A percentile compares a stretch with the other conserved stretches of the same genome.
Conservation (phyloP, 148 eudicot species). For the Salicornia ramosissima region DNA sequence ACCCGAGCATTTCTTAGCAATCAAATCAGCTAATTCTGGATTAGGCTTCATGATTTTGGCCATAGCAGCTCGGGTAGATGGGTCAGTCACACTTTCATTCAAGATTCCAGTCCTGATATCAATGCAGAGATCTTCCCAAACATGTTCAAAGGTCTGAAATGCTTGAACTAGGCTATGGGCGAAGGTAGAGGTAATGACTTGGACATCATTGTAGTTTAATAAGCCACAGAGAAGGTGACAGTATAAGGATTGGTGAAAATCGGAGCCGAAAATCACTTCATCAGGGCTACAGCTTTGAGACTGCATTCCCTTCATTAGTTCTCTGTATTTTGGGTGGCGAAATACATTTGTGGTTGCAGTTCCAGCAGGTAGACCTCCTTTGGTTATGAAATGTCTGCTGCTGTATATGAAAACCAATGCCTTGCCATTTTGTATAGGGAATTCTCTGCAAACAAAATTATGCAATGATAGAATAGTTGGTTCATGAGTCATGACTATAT, state of each 20-base stretch:
- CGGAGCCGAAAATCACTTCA: slow-evolving; percentile 76
- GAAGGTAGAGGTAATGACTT: slow-evolving; percentile 65
- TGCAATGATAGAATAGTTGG: not conserved
- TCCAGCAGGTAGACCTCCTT: slow-evolving; percentile 73
- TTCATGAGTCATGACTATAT: no score
- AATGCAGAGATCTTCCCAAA: slow-evolving; percentile 64
- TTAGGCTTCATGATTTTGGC: slow-evolving; percentile 55
- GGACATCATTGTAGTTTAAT: slow-evolving; percentile 45
- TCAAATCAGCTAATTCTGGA: slow-evolving; percentile 55
- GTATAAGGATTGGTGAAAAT: slow-evolving; percentile 76
- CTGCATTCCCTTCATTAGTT: slow-evolving; percentile 56
- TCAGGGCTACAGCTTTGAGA: slow-evolving; percentile 77
- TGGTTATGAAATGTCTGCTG: slow-evolving; percentile 75
- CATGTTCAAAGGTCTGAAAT: slow-evolving; percentile 60
- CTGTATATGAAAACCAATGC: slow-evolving; percentile 66
- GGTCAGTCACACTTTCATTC: slow-evolving; percentile 40
- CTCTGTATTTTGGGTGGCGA: slow-evolving; percentile 41
- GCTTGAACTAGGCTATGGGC: slow-evolving; percentile 89
- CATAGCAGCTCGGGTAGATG: slow-evolving; percentile 50
- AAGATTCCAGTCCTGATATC: slow-evolving; percentile 63
- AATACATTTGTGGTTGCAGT: slow-evolving; percentile 88
- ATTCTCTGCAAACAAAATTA: slow-evolving; percentile 43
- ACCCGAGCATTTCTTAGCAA: slow-evolving; percentile 42
- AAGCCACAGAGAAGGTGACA: slow-evolving; percentile 89
- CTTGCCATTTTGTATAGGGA: slow-evolving; percentile 64